Base-by-base conservation (phyloP, 441 rosid species). In the Croton setiger region DNA sequence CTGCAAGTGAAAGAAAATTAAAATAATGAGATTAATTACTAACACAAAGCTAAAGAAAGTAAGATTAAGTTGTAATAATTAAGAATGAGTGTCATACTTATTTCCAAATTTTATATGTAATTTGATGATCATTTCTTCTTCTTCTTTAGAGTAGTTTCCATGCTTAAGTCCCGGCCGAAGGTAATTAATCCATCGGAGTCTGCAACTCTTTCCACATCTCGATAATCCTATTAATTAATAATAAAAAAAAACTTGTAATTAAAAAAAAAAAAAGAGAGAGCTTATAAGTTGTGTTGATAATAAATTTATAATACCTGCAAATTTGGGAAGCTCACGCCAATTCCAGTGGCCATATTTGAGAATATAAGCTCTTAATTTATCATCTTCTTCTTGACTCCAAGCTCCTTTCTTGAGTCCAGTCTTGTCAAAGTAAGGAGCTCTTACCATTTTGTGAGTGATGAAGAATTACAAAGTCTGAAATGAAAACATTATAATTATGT, bases 191-290 rank as follows among this genome's bases (percentile, higher is more conserved):
- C 93, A 87, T 51, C 92, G 66, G 7, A 87, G 74, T 45, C 93
- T 78, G 76, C 90, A 86, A 74, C 92, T 86, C 75, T 88, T 88
- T 21, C 93, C 92, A n/a, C 84, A 77, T 73, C 90, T 83, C 60
- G 79, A 63, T 36, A 88, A 66, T 49, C 90, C 90, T 87, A 78
- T 27, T 3, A 53, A 39, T 37, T 10, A 41, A n/a, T n/a, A 1
- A n/a, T n/a, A n/a, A n/a, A n/a, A n/a, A 27, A 27, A 27, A 27
- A 27, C 31, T n/a, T n/a, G n/a, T n/a, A n/a, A n/a, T n/a, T n/a
- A n/a, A n/a, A n/a, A n/a, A n/a, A n/a, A n/a, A n/a, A n/a, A n/a
- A n/a, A n/a, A n/a, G n/a, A n/a, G n/a, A n/a, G 31, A 27, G 31
- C 31, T 27, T 27, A 27, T 27, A 27, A 27, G 31, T 27, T 27